Evolutionary conservation across 768 basidiomycete genomes (phyloP).

Genomic region (Boletus vermiculosoides): DNA sequence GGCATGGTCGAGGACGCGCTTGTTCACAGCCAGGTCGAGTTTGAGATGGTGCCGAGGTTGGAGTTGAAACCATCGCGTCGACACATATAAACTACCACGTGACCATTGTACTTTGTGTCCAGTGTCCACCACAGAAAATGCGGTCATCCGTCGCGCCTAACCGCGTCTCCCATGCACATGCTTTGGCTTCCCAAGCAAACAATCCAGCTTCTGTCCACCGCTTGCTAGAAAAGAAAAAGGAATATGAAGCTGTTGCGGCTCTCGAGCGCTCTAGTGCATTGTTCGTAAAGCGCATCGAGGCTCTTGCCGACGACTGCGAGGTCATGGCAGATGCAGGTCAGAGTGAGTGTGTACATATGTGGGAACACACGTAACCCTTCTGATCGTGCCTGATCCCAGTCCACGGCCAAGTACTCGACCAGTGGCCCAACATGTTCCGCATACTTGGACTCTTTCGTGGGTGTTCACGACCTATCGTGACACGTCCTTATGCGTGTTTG

Average conservation of each 20-base stretch:
- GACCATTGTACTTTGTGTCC: constrained; percentile 1
- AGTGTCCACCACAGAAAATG: constrained; percentile 31
- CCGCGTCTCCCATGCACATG: constrained; percentile 49
- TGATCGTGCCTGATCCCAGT: constrained; percentile 39
- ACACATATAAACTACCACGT: constrained; percentile 6
- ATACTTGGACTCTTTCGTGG: constrained; percentile 68
- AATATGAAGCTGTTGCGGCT: constrained; percentile 71
- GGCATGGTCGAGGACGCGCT: constrained; percentile 22
- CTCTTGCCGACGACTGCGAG: constrained; percentile 68
- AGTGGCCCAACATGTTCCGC: constrained; percentile 83
- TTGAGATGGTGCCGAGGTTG: neutral
- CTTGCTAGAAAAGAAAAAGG: constrained; percentile 77
- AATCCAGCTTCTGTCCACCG: constrained; percentile 53
- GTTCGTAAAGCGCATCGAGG: constrained; percentile 67
- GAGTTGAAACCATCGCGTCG: constrained; percentile 14
- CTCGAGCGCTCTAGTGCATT: constrained; percentile 62
- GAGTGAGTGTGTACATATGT: constrained; percentile 39
- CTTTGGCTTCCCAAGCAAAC: constrained; percentile 35
- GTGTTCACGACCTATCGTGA: constrained; percentile 23
- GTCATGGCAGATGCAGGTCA: constrained; percentile 76
- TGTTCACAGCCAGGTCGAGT: too few relatives aligned
- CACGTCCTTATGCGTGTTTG: neutral
- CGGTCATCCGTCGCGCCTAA: constrained; percentile 54
- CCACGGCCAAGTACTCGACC: constrained; percentile 73
- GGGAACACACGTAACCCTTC: neutral